These are phyloP conservation scores for Pisolithus marmoratus DNA, from an alignment of 768 basidiomycete species.

Conservation along the genomic window DNA sequence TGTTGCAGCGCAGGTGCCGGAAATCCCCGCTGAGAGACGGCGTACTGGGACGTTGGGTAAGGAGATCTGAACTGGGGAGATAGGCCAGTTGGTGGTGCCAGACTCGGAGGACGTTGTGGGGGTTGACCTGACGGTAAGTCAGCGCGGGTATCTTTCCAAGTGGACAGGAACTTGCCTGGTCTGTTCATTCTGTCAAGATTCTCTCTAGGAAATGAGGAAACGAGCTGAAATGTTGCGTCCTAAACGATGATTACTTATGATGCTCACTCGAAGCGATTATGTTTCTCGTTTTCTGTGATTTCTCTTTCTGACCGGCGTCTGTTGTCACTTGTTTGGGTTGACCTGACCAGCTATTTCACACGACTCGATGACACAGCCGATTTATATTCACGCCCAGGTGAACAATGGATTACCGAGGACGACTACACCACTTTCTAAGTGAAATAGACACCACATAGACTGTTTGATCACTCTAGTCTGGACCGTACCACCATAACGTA, in stretches of 20 bases:
- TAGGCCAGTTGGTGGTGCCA: slow-evolving; percentile 58
- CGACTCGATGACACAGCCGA: not conserved
- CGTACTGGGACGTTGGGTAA: slow-evolving; percentile 35
- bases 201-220: not conserved
- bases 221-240: no score
- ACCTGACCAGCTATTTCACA: not conserved
- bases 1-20: slow-evolving; percentile 44
- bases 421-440: not conserved
- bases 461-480: not conserved
- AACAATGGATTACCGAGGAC: no score
- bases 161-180: slow-evolving; percentile 37
- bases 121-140: slow-evolving; percentile 57
- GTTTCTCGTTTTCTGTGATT: slow-evolving; percentile 11
- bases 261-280: slow-evolving; percentile 6
- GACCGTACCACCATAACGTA: slow-evolving; percentile 47
- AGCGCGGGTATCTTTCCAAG: slow-evolving; percentile 11
- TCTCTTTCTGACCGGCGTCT: slow-evolving; percentile 3
- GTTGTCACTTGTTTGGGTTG: not conserved
- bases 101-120: slow-evolving; percentile 73
- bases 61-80: slow-evolving; percentile 58
- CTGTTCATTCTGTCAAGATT: slow-evolving; percentile 43
- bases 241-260: not conserved
- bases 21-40: slow-evolving; percentile 24
- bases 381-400: no score
- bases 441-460: not conserved